Conservation (phyloP, 768 basidiomycete genomes). For the Lentinula boryana region DNA sequence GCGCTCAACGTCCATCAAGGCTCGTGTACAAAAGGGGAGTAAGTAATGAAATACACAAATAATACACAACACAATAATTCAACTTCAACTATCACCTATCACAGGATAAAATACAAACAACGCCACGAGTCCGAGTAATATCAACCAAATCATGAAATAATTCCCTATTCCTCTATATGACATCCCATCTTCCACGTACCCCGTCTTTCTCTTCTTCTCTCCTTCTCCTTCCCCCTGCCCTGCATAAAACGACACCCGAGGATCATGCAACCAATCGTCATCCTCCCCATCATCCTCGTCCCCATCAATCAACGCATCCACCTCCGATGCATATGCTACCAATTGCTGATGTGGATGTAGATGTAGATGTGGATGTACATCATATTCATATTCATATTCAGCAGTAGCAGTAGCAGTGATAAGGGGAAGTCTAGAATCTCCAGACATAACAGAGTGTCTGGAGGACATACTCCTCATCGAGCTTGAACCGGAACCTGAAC, state of each 20-base stretch:
- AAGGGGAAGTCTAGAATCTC: background rate
- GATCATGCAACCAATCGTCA: constrained; percentile 3
- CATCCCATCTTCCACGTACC: background rate
- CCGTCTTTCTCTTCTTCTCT: background rate
- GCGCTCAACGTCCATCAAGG: constrained; percentile 6
- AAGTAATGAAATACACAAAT: background rate
- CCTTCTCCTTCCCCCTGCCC: background rate
- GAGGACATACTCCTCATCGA: background rate
- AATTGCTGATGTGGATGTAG: background rate
- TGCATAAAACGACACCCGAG: background rate
- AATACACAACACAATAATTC: background rate
- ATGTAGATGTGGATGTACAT: too few relatives aligned
- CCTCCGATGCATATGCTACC: background rate
- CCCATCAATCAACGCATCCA: background rate
- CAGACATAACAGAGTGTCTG: background rate
- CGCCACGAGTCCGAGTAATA: background rate
- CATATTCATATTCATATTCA: background rate
- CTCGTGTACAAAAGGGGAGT: background rate
- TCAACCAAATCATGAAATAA: background rate
- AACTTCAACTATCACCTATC: background rate
- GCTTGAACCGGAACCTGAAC: background rate
- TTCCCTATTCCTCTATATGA: background rate
- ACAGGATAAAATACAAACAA: constrained; percentile 4
- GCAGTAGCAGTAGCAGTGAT: background rate
- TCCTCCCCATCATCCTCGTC: background rate